Percentiles rank a stretch among this genome's conserved stretches.
phyloP scores from a whole-genome alignment of 2,329 filamentous ascomycete species.

The Fusarium sp. region DNA sequence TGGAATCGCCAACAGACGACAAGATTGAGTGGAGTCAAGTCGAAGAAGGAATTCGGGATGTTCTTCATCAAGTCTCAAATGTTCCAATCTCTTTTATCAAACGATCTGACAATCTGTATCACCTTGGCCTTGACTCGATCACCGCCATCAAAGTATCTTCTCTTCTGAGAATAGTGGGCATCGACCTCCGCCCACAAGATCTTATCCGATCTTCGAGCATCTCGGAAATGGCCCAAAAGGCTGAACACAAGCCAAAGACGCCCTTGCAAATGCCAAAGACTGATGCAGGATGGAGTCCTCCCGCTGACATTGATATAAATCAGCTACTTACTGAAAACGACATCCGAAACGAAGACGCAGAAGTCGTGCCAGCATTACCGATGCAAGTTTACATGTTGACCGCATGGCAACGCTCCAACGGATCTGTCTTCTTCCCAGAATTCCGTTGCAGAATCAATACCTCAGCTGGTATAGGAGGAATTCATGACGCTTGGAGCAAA shows the following conservation, averaged over 20 bases:
- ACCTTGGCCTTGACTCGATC: slow-evolving; percentile 91
- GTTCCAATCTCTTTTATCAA: slow-evolving; percentile 68
- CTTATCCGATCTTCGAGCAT: slow-evolving; percentile 76
- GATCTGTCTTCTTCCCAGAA: slow-evolving; percentile 76
- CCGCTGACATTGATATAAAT: slow-evolving; percentile 53
- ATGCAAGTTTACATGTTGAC: slow-evolving; percentile 86
- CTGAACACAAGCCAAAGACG: not conserved
- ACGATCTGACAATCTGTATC: slow-evolving; percentile 75
- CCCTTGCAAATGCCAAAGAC: not conserved
- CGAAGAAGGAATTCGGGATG: slow-evolving; percentile 56
- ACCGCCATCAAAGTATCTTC: slow-evolving; percentile 86
- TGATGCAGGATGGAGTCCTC: slow-evolving; percentile 44
- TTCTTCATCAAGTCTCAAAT: slow-evolving; percentile 69
- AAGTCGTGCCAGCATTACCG: slow-evolving; percentile 76
- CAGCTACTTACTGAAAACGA: slow-evolving; percentile 54
- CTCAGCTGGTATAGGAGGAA: slow-evolving; percentile 48
- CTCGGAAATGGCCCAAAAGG: slow-evolving; percentile 65
- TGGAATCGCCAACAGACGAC: not conserved
- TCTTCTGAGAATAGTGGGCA: slow-evolving; percentile 70
- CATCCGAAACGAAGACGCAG: slow-evolving; percentile 59
- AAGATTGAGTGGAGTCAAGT: slow-evolving; percentile 49
- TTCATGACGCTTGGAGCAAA: slow-evolving; percentile 70
- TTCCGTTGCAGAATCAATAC: slow-evolving; percentile 71
- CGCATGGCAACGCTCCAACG: slow-evolving; percentile 75
- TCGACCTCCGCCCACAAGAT: slow-evolving; percentile 75